A percentile compares a stretch with the other conserved stretches of the same genome.
Conservation (phyloP, 2,329 filamentous ascomycete species). For the Colletotrichum theobromicola region DNA sequence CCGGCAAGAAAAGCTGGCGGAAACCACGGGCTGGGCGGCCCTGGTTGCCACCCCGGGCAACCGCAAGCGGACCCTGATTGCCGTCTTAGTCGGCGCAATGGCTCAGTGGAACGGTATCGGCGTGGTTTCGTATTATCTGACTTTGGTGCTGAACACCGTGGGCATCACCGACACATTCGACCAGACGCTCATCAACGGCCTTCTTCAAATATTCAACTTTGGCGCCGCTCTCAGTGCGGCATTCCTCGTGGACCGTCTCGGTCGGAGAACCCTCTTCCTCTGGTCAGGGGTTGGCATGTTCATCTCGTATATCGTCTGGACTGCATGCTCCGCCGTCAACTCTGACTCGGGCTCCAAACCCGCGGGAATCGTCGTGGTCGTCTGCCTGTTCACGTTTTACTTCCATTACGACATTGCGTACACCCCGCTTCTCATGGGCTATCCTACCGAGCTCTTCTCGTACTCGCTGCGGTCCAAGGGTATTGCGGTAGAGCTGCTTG, state of each 20-base stretch:
- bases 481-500: conserved; percentile 27
- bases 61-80: conserved; percentile 7
- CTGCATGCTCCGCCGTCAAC: conserved; percentile 37
- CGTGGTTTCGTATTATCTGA: conserved; percentile 32
- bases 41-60: conserved; percentile 24
- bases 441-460: conserved; percentile 30
- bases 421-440: conserved; percentile 48
- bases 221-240: conserved; percentile 35
- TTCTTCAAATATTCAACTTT: conserved; percentile 35
- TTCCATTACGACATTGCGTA: conserved; percentile 47
- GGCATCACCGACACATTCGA: conserved; percentile 36
- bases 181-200: conserved; percentile 43
- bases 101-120: conserved; percentile 36
- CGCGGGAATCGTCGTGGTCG: conserved; percentile 46
- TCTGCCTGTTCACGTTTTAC: conserved; percentile 50
- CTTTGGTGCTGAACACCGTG: conserved; percentile 36
- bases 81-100: conserved; percentile 22
- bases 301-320: conserved; percentile 37
- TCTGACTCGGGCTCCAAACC: conserved; percentile 22
- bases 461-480: conserved; percentile 28
- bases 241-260: conserved; percentile 40
- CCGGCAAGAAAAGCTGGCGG: conserved; percentile 6
- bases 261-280: conserved; percentile 41
- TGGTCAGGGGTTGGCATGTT: conserved; percentile 35
- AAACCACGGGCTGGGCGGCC: conserved; percentile 18